Evolutionary conservation across 2,329 filamentous ascomycete genomes (phyloP).

Genomic region (Aspergillus texensis): DNA sequence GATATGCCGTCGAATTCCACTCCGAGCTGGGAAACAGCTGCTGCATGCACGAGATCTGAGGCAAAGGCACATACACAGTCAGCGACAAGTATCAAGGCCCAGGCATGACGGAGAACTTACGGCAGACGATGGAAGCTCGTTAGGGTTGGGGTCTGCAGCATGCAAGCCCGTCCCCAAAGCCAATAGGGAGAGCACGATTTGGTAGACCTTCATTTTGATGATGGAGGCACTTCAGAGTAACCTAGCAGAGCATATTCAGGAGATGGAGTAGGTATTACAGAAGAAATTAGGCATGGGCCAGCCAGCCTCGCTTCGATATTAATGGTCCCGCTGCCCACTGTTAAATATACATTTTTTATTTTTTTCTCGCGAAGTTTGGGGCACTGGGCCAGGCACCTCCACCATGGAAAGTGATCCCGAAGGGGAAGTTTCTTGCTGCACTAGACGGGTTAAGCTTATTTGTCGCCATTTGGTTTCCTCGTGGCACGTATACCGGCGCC

Average conservation of each 20-base stretch:
- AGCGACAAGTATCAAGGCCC: background rate
- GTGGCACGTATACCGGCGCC: background rate
- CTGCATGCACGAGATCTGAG: background rate
- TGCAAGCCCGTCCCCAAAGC: background rate
- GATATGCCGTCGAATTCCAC: background rate
- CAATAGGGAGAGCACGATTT: background rate
- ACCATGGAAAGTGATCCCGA: background rate
- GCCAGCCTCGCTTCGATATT: background rate
- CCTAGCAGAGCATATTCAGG: background rate
- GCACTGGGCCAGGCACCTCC: background rate
- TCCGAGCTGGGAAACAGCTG: background rate
- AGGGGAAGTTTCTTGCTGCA: background rate
- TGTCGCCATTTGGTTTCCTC: background rate
- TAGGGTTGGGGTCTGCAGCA: background rate
- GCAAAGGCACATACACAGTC: background rate
- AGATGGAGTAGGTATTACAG: background rate
- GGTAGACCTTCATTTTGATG: background rate
- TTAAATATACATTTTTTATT: background rate
- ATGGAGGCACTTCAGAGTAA: background rate
- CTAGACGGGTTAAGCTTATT: constrained; percentile 7
- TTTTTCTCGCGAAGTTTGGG: background rate
- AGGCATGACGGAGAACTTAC: background rate
- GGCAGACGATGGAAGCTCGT: background rate
- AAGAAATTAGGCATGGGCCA: background rate
- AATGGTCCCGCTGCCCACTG: background rate